phyloP scores from a whole-genome alignment of 768 basidiomycete species.

The Auricularia cornea region DNA sequence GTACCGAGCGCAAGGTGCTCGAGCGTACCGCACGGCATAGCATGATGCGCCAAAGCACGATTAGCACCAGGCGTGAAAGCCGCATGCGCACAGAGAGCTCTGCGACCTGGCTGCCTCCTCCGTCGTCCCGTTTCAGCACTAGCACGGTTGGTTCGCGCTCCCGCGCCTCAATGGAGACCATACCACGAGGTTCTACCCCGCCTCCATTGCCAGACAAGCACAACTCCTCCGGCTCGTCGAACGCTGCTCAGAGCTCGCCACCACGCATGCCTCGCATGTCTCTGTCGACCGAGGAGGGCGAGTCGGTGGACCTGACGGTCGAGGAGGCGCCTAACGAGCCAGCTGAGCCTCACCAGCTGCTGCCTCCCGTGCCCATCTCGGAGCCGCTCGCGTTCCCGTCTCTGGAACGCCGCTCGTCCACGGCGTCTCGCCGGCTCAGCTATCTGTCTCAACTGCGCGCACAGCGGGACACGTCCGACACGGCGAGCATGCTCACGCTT shows the following conservation, averaged over 20 bases:
- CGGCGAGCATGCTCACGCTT: slow-evolving; percentile 87
- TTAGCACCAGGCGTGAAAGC: slow-evolving; percentile 39
- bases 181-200: slow-evolving; percentile 34
- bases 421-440: slow-evolving; percentile 49
- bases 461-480: slow-evolving; percentile 78
- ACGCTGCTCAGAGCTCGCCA: slow-evolving; percentile 21
- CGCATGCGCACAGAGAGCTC: slow-evolving; percentile 22
- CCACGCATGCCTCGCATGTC: slow-evolving; percentile 72
- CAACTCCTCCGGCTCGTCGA: slow-evolving; percentile 27
- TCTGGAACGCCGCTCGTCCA: slow-evolving; percentile 38
- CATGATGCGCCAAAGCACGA: slow-evolving; percentile 60
- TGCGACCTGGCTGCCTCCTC: slow-evolving; percentile 20
- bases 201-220: slow-evolving; percentile 23
- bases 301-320: slow-evolving; percentile 50
- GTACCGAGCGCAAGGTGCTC: slow-evolving; percentile 83
- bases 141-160: slow-evolving; percentile 30
- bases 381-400: slow-evolving; percentile 52
- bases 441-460: slow-evolving; percentile 75
- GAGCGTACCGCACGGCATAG: slow-evolving; percentile 84
- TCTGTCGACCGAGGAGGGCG: slow-evolving; percentile 65
- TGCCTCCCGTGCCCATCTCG: slow-evolving; percentile 71
- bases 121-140: slow-evolving; percentile 52
- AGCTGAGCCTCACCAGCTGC: slow-evolving; percentile 37
- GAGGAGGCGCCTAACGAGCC: slow-evolving; percentile 26
- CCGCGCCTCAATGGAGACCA: neutral